Evolutionary conservation across 345 rosid genomes (phyloP).

Genomic region (Odontarrhena argentea): DNA sequence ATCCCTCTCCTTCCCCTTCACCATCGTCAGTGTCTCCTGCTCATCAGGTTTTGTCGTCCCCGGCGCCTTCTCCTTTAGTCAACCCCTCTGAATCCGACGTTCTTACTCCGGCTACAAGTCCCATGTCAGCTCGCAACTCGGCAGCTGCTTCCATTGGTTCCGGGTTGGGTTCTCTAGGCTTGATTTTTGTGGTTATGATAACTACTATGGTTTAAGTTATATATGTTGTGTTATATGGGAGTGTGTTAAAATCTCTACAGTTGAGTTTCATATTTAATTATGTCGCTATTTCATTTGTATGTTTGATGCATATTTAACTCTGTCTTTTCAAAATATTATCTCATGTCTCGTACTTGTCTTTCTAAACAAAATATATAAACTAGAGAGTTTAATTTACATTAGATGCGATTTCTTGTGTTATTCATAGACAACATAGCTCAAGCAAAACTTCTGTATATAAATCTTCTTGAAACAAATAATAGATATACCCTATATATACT

Average conservation of each 20-base stretch:
- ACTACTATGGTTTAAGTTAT: constrained; percentile 17
- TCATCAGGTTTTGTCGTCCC: constrained; percentile 21
- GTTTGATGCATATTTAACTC: not conserved
- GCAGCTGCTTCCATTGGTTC: constrained; percentile 30
- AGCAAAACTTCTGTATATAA: not conserved
- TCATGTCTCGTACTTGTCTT: constrained; percentile 7
- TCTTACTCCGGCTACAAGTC: constrained; percentile 35
- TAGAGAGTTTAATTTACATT: not conserved
- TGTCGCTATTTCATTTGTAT: not conserved
- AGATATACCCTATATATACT: too few relatives aligned
- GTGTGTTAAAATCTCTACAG: not conserved
- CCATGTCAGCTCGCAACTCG: constrained; percentile 26
- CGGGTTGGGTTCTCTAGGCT: constrained; percentile 14
- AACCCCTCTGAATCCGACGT: constrained; percentile 12
- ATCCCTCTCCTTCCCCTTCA: constrained; percentile 15
- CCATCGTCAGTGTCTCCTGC: constrained; percentile 16
- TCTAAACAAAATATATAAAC: not conserved
- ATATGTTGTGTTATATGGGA: not conserved
- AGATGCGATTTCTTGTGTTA: not conserved
- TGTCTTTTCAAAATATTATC: not conserved
- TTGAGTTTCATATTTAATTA: not conserved
- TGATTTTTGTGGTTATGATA: constrained; percentile 31
- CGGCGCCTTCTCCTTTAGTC: constrained; percentile 34
- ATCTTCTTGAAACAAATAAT: too few relatives aligned
- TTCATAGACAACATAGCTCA: not conserved